phyloP scores from a whole-genome alignment of 805 yeast species.

The Alloascoidea africana region DNA sequence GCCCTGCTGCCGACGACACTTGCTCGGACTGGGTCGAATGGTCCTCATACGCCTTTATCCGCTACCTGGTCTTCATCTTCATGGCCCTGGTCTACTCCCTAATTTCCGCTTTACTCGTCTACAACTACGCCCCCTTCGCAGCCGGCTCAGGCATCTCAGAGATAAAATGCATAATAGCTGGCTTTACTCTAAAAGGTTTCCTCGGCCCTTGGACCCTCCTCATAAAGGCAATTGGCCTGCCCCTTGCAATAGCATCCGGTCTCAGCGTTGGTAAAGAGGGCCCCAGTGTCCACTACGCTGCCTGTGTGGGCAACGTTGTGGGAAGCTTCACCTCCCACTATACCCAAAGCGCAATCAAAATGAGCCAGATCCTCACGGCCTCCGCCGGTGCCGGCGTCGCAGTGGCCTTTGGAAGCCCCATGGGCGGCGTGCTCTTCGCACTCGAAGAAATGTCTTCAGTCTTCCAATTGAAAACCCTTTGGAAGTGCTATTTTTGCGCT shows the following conservation, averaged over 20 bases:
- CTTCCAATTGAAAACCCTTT: slow-evolving; percentile 64
- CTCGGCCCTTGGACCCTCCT: slow-evolving; percentile 56
- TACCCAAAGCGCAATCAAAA: slow-evolving; percentile 18
- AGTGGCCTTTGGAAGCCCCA: slow-evolving; percentile 93
- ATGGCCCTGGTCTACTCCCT: slow-evolving; percentile 49
- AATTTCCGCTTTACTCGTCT: slow-evolving; percentile 54
- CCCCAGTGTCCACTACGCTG: slow-evolving; percentile 95
- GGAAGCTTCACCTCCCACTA: slow-evolving; percentile 34
- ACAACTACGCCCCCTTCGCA: slow-evolving; percentile 68
- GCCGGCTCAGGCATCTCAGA: slow-evolving; percentile 98
- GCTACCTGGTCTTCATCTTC: slow-evolving; percentile 43
- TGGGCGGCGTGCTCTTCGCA: slow-evolving; percentile 90
- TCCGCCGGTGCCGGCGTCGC: slow-evolving; percentile 98
- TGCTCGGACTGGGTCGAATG: slow-evolving; percentile 65
- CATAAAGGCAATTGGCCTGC: slow-evolving; percentile 69
- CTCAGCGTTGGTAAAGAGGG: slow-evolving; percentile 95
- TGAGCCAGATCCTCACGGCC: slow-evolving; percentile 59
- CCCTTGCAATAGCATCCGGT: slow-evolving; percentile 87
- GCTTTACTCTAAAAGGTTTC: slow-evolving; percentile 69
- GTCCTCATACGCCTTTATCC: slow-evolving; percentile 27
- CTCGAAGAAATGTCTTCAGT: slow-evolving; percentile 78
- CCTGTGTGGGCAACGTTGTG: slow-evolving; percentile 81
- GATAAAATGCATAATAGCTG: slow-evolving; percentile 86
- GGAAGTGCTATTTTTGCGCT: slow-evolving; percentile 88
- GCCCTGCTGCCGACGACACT: too few species aligned